Evolutionary conservation across 306 rosid genomes (phyloP), one percentile per base, ranked within the genome.

Genomic region (Inga leiocalycina): DNA sequence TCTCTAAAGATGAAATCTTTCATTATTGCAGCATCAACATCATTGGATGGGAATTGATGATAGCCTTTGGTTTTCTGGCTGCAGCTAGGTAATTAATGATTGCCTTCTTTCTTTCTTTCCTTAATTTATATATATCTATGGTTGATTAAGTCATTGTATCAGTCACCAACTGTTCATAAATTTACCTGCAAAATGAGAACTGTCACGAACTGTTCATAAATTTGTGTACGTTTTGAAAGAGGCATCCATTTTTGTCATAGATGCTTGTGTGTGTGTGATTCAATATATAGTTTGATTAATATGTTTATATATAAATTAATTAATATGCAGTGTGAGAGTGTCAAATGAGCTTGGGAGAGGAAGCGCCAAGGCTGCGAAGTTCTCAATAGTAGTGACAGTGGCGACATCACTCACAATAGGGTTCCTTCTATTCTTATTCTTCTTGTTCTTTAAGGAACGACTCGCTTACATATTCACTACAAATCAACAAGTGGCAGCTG

Each of bases 21-120:
- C 8, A 5, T 30, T 15, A 15, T 80, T 39, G 43, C 81, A 91
- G 94, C 56, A 88, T 91, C 71, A 91, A 89, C 65, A 89, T 91
- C 79, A 82, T 37, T 76, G 91, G 91, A 41, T 91, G 94, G 92
- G 90, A 87, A 85, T 82, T 87, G 83, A 91, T 91, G 94, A 75
- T 91, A 74, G 72, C 83, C 61, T 80, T 91, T 22, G 92, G 94
- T 70, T 89, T 89, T 80, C 24, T 91, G 32, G 84, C 84, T 74
- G 91, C 89, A 70, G 85, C 89, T 34, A 83, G 94, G 94, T 87
- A 83, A 54, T 77, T 39, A 39, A 39, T 39, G 43, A 8, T 39
- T 54, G 4, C 27, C 34, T 15, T 6, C 71, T 34, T 65, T 15
- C 71, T 22, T 59, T n/a, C 6, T 12, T 27, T 24, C 8, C 37